Base-by-base conservation (phyloP, 148 eudicot species). In the Polygonum aviculare region DNA sequence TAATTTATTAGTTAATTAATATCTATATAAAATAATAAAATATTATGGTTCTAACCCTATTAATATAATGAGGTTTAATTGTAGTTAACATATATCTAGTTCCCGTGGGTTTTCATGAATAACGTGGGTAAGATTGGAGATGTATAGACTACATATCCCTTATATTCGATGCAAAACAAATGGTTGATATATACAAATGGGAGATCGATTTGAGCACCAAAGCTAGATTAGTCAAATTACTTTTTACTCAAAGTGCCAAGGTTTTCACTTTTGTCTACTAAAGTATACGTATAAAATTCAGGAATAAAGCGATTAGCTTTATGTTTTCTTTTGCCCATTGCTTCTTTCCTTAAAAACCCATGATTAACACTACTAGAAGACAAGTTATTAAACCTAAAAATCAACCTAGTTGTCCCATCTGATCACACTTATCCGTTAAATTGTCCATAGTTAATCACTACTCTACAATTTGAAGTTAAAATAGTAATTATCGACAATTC, bases 151-250 rank as follows among this genome's bases (percentile, higher is more conserved):
- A 54, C 10, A 54, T 54, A 54, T 8, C 26, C 22, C n/a, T n/a
- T 54, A 54, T 5, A 26, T 18, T n/a, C 10, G 21, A 54, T 54
- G 21, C 2, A 54, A n/a, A 54, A 21, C 26, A 54, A 54, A 54
- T 54, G 8, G 54, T n/a, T n/a, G n/a, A 26, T 26, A 26, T 26
- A 26, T 26, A 54, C n/a, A 54, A n/a, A n/a, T 54, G 15, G 57
- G 60, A 54, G 60, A 54, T 54, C 60, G 60, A 54, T n/a, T 54
- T 5, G 60, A 54, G 60, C 60, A 54, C 60, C 10, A 1, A 54
- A n/a, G 60, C 60, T 54, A 54, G 60, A 54, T n/a, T 54, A n/a
- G 60, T 18, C 60, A n/a, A 54, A 54, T 54, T n/a, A 54, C n/a
- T 18, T 54, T 54, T 54, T 54, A 54, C 60, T 54, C 60, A 15